phyloP scores from a whole-genome alignment of 2,329 filamentous ascomycete species.

The Trichoderma sp. region DNA sequence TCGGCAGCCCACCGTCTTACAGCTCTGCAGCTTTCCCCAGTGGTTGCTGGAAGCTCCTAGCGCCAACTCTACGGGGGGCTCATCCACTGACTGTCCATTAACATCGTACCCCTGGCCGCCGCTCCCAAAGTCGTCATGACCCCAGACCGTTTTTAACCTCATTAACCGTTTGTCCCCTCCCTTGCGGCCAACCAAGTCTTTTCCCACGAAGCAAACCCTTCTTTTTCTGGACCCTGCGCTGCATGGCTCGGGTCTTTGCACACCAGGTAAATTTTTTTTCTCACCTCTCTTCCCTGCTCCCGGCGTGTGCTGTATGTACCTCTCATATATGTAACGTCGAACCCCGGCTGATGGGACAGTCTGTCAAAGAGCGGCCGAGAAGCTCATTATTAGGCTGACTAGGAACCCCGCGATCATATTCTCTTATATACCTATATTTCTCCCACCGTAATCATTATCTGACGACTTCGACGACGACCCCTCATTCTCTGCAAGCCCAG shows the following conservation, averaged over 20 bases:
- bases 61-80: neutral
- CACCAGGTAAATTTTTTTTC: slow-evolving; percentile 15
- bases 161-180: slow-evolving; percentile 17
- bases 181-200: slow-evolving; percentile 16
- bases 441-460: slow-evolving; percentile 17
- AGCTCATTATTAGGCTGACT: slow-evolving; percentile 12
- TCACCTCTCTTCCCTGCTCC: neutral
- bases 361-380: slow-evolving; percentile 3
- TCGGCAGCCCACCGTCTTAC: neutral
- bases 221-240: slow-evolving; percentile 23
- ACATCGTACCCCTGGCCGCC: neutral
- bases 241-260: slow-evolving; percentile 17
- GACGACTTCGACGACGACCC: slow-evolving; percentile 18
- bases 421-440: slow-evolving; percentile 6
- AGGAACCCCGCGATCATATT: slow-evolving; percentile 19
- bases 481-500: slow-evolving; percentile 1
- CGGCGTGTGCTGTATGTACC: neutral
- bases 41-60: slow-evolving; percentile 4
- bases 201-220: slow-evolving; percentile 5
- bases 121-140: slow-evolving; percentile 10
- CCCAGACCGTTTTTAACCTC: slow-evolving; percentile 20
- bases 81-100: neutral
- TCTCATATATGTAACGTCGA: neutral
- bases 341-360: neutral
- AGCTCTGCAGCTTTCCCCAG: neutral